A percentile compares a stretch with the other conserved stretches of the same genome.
Evolutionary conservation across 73 alveolate species (phyloP).

Genomic region (Uronychia binucleata): DNA sequence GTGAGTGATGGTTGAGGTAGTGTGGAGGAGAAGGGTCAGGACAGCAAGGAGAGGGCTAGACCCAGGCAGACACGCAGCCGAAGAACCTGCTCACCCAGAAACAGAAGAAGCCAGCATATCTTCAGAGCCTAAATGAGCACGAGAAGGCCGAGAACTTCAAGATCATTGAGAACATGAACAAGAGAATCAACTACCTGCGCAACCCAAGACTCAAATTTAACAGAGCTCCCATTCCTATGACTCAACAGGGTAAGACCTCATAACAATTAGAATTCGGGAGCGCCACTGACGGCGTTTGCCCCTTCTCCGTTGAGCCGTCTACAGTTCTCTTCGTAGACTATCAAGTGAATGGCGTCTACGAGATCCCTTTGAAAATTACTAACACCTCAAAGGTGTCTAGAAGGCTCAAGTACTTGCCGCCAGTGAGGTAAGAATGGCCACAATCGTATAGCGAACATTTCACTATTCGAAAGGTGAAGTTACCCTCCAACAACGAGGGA

Average conservation of each 20-base stretch:
- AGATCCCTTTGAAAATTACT: conserved; percentile 86
- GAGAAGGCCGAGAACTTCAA: conserved; percentile 94
- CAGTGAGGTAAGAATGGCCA: conserved; percentile 36
- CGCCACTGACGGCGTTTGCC: conserved; percentile 66
- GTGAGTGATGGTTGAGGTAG: no score
- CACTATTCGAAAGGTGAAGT: conserved; percentile 76
- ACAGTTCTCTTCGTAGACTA: conserved; percentile 84
- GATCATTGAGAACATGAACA: conserved; percentile 94
- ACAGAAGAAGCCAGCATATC: conserved; percentile 65
- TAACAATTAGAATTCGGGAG: conserved; percentile 32
- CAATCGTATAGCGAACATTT: conserved; percentile 66
- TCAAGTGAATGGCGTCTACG: conserved; percentile 87
- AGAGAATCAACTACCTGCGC: conserved; percentile 87
- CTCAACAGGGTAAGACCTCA: conserved; percentile 55
- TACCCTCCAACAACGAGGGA: conserved; percentile 80
- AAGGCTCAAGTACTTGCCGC: conserved; percentile 86
- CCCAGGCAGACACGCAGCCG: no score
- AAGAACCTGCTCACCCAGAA: conserved; percentile 19
- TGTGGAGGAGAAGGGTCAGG: no score
- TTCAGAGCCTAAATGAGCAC: conserved; percentile 85
- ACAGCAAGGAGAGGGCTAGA: no score
- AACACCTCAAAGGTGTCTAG: conserved; percentile 83
- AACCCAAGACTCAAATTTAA: conserved; percentile 87
- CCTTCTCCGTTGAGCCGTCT: conserved; percentile 90
- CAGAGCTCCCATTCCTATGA: conserved; percentile 69